Evolutionary conservation across 202 grass and related monocot genomes (phyloP), one percentile per base, ranked within the genome.

Genomic region (Brachypodium distachyon): DNA sequence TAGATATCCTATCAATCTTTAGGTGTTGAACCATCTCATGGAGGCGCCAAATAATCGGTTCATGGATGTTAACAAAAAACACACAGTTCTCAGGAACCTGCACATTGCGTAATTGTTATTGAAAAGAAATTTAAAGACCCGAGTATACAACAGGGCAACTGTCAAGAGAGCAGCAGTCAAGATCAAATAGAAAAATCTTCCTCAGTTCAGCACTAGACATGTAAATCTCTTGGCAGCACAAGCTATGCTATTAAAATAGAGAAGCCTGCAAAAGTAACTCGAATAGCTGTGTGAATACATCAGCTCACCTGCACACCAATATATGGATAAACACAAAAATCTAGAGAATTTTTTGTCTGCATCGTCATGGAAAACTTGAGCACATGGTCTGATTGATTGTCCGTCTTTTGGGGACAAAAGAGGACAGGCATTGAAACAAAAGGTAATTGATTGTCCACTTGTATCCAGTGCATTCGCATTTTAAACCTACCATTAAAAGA

Each of bases 371-470:
- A 92, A 51, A 95, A 93, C 77, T 98, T 98, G 44, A 98, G 10
- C 80, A 88, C 50, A 54, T 90, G 87, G 61, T 98, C 91, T 34
- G 74, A 80, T 63, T 90, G 89, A 90, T 90, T 89, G 61, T 89
- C 91, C n/a, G 77, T 52, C 74, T 77, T 94, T 60, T 92, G 87
- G 67, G 92, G 87, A 75, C 89, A 85, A 79, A 98, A 95, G 2
- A 98, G 82, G 50, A 98, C 96, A 86, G 96, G 96, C 96, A 98
- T 95, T 25, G 87, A 92, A 76, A 86, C 90, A 75, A 98, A 98
- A 60, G 96, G 89, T 31, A 98, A 84, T 74, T 95, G 96, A 70
- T 98, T 98, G 77, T 98, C 91, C 36, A 90, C 70, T 89, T 98
- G 96, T 81, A 95, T 87, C 87, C 89, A 92, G 52, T 86, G 82